A percentile compares a stretch with the other conserved stretches of the same genome.
These are phyloP conservation scores for Amanita fuliginea DNA, from an alignment of 768 basidiomycete genomes.

Conservation along the genomic window DNA sequence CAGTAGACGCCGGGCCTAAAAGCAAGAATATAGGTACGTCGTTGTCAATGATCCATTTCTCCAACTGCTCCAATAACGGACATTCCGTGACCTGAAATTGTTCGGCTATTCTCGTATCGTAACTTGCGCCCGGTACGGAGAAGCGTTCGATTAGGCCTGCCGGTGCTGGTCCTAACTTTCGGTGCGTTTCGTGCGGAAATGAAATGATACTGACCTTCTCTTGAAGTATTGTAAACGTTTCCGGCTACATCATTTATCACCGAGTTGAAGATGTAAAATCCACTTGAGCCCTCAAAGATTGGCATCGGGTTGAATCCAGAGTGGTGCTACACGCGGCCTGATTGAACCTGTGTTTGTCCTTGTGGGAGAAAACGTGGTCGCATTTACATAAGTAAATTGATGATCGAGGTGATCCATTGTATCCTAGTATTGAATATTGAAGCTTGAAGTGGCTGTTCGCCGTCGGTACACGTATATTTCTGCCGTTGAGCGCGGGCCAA, in stretches of 20 bases:
- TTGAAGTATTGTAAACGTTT: neutral
- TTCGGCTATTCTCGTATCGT: neutral
- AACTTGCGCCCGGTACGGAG: neutral
- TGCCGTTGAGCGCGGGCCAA: too few relatives aligned
- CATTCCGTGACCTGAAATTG: neutral
- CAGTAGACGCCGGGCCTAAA: neutral
- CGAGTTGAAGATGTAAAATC: neutral
- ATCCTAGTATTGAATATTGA: too few relatives aligned
- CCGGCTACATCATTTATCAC: neutral
- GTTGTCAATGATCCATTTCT: neutral
- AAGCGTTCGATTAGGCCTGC: neutral
- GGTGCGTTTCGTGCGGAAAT: neutral
- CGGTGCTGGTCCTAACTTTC: neutral
- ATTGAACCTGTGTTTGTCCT: too few relatives aligned
- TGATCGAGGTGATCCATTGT: too few relatives aligned
- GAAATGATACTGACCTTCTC: neutral
- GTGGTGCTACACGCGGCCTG: neutral
- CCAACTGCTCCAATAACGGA: neutral
- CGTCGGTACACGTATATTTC: too few relatives aligned
- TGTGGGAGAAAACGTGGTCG: too few relatives aligned
- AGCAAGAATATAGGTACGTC: neutral
- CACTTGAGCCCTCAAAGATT: neutral
- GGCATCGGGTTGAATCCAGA: neutral
- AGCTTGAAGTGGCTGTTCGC: too few relatives aligned
- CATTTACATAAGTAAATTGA: too few relatives aligned